These are phyloP conservation scores for Gyrodon lividus DNA, from an alignment of 768 basidiomycete genomes.

Conservation along the genomic window DNA sequence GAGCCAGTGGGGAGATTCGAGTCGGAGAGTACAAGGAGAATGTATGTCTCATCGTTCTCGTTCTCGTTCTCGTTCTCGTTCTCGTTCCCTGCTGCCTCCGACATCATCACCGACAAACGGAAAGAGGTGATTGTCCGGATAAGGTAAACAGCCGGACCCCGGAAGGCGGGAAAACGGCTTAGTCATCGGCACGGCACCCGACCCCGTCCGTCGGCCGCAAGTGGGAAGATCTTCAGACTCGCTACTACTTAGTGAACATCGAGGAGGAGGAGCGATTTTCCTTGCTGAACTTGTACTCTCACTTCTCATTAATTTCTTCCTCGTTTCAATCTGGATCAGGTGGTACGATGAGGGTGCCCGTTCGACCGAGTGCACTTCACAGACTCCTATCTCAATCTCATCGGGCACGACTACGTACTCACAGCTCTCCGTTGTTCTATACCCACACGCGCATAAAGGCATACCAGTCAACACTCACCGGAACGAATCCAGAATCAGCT, in stretches of 20 bases:
- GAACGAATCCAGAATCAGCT: conserved; percentile 8
- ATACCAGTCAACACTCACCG: conserved; percentile 33
- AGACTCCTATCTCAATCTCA: not conserved
- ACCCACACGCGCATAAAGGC: conserved; percentile 21
- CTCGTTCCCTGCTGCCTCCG: no score
- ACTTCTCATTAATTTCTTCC: not conserved
- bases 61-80: no score
- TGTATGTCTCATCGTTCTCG: conserved; percentile 56
- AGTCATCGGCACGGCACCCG: not conserved
- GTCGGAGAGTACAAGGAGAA: conserved; percentile 80
- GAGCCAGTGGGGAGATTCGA: conserved; percentile 96
- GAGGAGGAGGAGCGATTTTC: no score
- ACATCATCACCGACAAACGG: no score
- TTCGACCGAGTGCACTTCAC: not conserved
- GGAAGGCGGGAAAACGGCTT: no score
- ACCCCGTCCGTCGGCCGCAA: not conserved
- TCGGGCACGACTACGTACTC: conserved; percentile 1
- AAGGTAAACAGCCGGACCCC: not conserved
- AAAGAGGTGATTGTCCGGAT: not conserved
- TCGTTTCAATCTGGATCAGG: not conserved
- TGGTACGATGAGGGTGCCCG: conserved; percentile 1
- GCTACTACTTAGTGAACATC: no score
- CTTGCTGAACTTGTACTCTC: no score
- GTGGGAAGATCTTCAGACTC: no score
- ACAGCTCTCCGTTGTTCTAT: not conserved